Evolutionary conservation across 192 early-diverging fungal species (phyloP), one percentile per base, ranked within the genome.

Genomic region (Fimicolochytrium jonesii): DNA sequence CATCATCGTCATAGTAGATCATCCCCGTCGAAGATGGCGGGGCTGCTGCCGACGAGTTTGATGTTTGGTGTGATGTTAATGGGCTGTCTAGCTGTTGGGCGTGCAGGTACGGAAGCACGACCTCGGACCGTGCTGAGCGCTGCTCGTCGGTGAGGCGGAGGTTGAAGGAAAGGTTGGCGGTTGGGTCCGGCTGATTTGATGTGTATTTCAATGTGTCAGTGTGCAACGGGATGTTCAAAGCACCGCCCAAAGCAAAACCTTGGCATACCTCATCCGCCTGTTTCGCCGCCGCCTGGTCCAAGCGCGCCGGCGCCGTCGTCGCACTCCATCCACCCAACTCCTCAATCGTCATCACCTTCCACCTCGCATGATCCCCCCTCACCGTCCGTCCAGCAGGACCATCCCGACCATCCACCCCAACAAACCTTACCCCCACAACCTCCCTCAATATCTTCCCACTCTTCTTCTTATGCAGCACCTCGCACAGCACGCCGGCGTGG

Each of bases 1-100:
- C 87, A 64, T 92, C 93, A 20, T 88, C 86, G 49, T 90, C 86
- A 67, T 95, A 95, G 53, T 80, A 84, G 55, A 91, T 86, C n/a
- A n/a, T n/a, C n/a, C n/a, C n/a, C n/a, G n/a, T n/a, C n/a, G n/a
- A n/a, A n/a, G n/a, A n/a, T n/a, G n/a, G n/a, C n/a, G n/a, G n/a
- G n/a, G n/a, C n/a, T 23, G 84, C 77, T 48, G 39, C 33, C 41
- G 31, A 9, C 26, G 26, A 34, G 37, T 10, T 33, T 30, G 46
- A 22, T 60, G 37, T 17, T 66, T 52, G 61, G 60, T 48, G 63
- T n/a, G n/a, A n/a, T n/a, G n/a, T n/a, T n/a, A n/a, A 55, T 35
- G 33, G 15, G 17, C 6, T 32, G 28, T 49, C 42, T 44, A 30
- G 46, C 32, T 26, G 66, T 71, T 87, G 83, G 22, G 77, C 85